phyloP scores from a whole-genome alignment of 2,329 filamentous ascomycete species.

The Dactylonectria estremocensis region DNA sequence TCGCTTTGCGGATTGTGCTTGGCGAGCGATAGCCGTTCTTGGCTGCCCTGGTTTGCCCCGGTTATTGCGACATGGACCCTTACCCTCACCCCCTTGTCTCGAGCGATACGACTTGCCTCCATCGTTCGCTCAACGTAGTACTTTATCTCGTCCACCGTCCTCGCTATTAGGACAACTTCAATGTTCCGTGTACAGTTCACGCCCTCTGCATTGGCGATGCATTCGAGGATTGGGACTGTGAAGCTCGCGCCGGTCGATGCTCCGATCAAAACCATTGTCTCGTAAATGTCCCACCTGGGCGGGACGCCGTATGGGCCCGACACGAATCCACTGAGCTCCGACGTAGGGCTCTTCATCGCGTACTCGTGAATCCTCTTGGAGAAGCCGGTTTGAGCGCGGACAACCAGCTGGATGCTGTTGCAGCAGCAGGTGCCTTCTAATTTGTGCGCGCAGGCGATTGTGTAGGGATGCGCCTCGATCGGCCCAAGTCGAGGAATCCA shows the following conservation, averaged over 20 bases:
- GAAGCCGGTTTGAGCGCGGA: slow-evolving; percentile 71
- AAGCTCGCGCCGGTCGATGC: slow-evolving; percentile 76
- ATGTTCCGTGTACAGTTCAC: slow-evolving; percentile 67
- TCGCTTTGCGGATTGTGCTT: slow-evolving; percentile 34
- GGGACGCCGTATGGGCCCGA: slow-evolving; percentile 71
- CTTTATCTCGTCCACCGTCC: slow-evolving; percentile 66
- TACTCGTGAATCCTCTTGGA: slow-evolving; percentile 67
- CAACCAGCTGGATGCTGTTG: slow-evolving; percentile 72
- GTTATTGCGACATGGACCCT: slow-evolving; percentile 70
- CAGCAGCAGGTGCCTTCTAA: slow-evolving; percentile 67
- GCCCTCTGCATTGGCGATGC: slow-evolving; percentile 59
- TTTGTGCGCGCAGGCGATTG: slow-evolving; percentile 70
- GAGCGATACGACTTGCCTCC: slow-evolving; percentile 60
- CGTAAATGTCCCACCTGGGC: slow-evolving; percentile 71
- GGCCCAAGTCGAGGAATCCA: slow-evolving; percentile 70
- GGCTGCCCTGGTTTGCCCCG: slow-evolving; percentile 37
- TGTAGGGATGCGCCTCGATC: slow-evolving; percentile 73
- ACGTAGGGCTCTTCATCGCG: slow-evolving; percentile 56
- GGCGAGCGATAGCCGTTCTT: slow-evolving; percentile 52
- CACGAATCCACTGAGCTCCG: slow-evolving; percentile 60
- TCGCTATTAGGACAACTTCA: slow-evolving; percentile 68
- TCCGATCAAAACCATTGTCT: slow-evolving; percentile 72
- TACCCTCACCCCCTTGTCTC: slow-evolving; percentile 63
- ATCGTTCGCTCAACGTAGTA: slow-evolving; percentile 68
- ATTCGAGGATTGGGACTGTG: slow-evolving; percentile 72